Base-by-base conservation (phyloP, 345 rosid species). In the Adansonia digitata region DNA sequence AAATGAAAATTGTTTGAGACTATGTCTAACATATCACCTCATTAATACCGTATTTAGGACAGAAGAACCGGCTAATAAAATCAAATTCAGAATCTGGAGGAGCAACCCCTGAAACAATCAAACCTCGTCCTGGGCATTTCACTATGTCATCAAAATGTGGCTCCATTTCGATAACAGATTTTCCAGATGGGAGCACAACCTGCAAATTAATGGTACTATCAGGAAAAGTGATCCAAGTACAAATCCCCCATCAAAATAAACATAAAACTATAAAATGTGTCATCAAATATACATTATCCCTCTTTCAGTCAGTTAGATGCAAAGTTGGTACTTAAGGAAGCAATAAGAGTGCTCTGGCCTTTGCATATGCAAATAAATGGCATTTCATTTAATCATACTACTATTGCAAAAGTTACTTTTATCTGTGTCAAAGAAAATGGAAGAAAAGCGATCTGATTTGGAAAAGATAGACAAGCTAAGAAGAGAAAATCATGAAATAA, bases 161-260 rank as follows among this genome's bases (percentile, higher is more conserved):
- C 72, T 85, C 77, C 39, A 88, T 27, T 51, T 85, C 86, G 27
- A 48, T 22, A 34, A 94, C 91, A 74, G 82, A 85, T 84, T 89
- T 82, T 45, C 78, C 83, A 29, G 94, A 91, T 29, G 94, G 82
- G 56, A 94, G 83, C 77, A 83, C 88, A 75, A 86, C 89, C 97
- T 91, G 63, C 82, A 74, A 60, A 77, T 29, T 4, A 27, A 26
- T 69, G 29, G 20, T 43, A 11, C 53, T 22, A 12, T 66, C 10
- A 66, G 35, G 24, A 27, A 56, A 63, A 51, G 74, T 52, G 48
- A 53, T 60, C 55, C 17, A 46, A 46, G 37, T 27, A 27, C 15
- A 66, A 13, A 5, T 13, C 26, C 7, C 7, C 26, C 11, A 18
- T 17, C 53, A 27, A 24, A 9, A 57, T 64, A 43, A 65, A 77